phyloP scores from a whole-genome alignment of 352 stramenopile species.

The Phytopythium cucurbitacearum region DNA sequence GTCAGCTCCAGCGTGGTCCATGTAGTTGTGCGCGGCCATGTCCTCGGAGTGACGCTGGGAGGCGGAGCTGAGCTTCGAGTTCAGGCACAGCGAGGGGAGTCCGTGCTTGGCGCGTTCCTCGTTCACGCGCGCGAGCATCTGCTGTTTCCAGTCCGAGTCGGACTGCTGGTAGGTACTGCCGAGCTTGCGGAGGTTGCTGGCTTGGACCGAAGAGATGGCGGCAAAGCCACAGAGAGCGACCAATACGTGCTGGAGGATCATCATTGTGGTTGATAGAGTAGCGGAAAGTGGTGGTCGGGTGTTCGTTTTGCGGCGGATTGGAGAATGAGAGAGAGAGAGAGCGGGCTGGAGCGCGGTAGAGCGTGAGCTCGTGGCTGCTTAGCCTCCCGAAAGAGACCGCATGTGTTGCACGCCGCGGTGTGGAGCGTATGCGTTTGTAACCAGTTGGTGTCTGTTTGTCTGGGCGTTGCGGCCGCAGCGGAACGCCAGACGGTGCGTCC shows the following conservation, averaged over 20 bases:
- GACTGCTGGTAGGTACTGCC: slow-evolving; percentile 1
- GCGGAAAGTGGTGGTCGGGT: slow-evolving; percentile 4
- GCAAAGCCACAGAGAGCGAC: neutral
- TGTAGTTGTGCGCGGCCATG: slow-evolving; percentile 35
- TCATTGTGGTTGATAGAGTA: slow-evolving; percentile 10
- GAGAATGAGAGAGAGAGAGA: no score
- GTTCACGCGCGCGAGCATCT: slow-evolving; percentile 52
- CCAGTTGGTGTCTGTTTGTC: no score
- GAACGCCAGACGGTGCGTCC: no score
- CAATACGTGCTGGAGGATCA: slow-evolving; percentile 1
- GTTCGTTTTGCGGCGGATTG: no score
- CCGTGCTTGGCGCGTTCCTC: slow-evolving; percentile 29
- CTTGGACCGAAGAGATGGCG: neutral
- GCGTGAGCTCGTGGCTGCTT: no score
- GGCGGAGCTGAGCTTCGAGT: slow-evolving; percentile 22
- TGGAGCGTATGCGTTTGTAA: no score
- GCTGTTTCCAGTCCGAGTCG: slow-evolving; percentile 1
- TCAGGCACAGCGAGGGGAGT: slow-evolving; percentile 30
- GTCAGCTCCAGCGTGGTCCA: slow-evolving; percentile 36
- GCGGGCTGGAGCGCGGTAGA: no score
- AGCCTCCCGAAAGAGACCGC: no score
- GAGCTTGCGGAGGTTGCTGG: neutral
- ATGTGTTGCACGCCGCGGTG: no score
- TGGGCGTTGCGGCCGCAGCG: no score
- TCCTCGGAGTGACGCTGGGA: slow-evolving; percentile 30